Evolutionary conservation across 441 rosid genomes (phyloP).

Genomic region (Populus hybrid): DNA sequence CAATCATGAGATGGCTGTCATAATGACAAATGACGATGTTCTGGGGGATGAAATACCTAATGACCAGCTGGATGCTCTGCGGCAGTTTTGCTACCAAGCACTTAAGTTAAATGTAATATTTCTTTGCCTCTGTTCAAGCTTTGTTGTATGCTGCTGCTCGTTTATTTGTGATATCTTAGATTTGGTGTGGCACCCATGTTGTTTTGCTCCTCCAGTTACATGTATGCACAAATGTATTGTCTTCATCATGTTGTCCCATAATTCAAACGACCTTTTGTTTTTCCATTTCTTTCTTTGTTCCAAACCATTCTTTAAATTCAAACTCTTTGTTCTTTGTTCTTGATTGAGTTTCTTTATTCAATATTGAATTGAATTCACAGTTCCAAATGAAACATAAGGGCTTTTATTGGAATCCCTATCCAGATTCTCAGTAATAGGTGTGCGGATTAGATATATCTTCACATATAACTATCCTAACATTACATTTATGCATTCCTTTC

Average conservation of each 20-base stretch:
- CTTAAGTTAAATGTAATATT: slow-evolving; percentile 64
- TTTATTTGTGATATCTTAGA: background rate
- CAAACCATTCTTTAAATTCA: background rate
- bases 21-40: slow-evolving; percentile 93
- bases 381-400: background rate
- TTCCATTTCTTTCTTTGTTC: background rate
- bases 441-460: background rate
- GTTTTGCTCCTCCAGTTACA: background rate
- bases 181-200: background rate
- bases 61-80: slow-evolving; percentile 67
- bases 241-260: background rate
- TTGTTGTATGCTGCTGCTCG: slow-evolving; percentile 8
- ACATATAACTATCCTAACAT: background rate
- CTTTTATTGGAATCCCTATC: background rate
- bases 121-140: slow-evolving; percentile 13
- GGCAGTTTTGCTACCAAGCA: slow-evolving; percentile 67
- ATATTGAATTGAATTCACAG: background rate
- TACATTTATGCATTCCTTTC: too few relatives aligned
- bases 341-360: background rate
- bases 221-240: background rate
- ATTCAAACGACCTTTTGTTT: background rate
- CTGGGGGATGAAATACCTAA: slow-evolving; percentile 94
- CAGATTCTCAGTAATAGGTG: background rate
- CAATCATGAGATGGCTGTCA: slow-evolving; percentile 47
- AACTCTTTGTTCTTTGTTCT: background rate